A percentile compares a stretch with the other conserved stretches of the same genome.
phyloP scores from a whole-genome alignment of 2,329 filamentous ascomycete species.

The Pezicula rhizophila region DNA sequence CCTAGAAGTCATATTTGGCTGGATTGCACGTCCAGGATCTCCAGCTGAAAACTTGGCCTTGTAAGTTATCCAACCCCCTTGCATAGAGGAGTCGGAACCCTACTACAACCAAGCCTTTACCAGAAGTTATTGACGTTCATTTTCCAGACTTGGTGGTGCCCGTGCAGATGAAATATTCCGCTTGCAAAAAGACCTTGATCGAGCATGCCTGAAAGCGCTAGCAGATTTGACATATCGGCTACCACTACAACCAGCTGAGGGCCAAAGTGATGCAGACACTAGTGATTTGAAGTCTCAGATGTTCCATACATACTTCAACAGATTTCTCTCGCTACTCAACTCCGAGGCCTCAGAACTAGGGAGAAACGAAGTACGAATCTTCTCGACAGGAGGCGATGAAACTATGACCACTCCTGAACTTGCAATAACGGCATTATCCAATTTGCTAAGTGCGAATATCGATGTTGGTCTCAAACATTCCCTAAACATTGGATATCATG shows the following conservation, averaged over 20 bases:
- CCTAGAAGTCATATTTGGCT: slow-evolving; percentile 61
- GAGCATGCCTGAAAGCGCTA: slow-evolving; percentile 58
- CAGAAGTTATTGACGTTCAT: not conserved
- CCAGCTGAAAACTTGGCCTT: slow-evolving; percentile 38
- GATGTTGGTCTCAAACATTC: slow-evolving; percentile 67
- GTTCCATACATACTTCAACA: slow-evolving; percentile 67
- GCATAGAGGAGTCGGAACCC: too few species aligned
- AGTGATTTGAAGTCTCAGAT: slow-evolving; percentile 65
- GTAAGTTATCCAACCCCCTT: not conserved
- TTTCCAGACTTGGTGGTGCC: slow-evolving; percentile 18
- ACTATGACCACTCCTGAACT: slow-evolving; percentile 51
- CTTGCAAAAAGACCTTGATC: slow-evolving; percentile 60
- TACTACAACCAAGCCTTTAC: not conserved
- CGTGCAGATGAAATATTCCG: slow-evolving; percentile 51
- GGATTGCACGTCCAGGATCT: slow-evolving; percentile 58
- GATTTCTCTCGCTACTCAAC: slow-evolving; percentile 60
- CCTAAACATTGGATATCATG: slow-evolving; percentile 64
- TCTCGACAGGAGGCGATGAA: slow-evolving; percentile 44
- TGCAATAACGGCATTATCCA: slow-evolving; percentile 62
- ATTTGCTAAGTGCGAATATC: slow-evolving; percentile 64
- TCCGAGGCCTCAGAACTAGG: slow-evolving; percentile 43
- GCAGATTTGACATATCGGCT: slow-evolving; percentile 61
- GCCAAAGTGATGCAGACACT: slow-evolving; percentile 58
- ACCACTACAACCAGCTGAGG: slow-evolving; percentile 59
- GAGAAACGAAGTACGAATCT: slow-evolving; percentile 35